Base-by-base conservation (phyloP, 1,139 yeast species). In the Magnusiomyces fungicola region DNA sequence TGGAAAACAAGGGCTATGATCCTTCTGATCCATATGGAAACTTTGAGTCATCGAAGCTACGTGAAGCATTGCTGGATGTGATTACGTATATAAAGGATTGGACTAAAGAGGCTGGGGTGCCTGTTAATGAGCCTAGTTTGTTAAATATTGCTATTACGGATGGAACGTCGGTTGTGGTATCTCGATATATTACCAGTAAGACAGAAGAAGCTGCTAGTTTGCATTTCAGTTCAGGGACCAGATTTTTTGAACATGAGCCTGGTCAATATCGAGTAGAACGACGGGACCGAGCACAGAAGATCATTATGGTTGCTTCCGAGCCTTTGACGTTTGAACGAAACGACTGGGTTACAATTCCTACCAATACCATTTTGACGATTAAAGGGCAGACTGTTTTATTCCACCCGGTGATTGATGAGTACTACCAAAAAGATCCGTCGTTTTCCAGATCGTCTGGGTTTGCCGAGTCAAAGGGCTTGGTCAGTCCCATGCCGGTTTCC, bases 311-410 rank as follows among this genome's bases (percentile, higher is more conserved):
- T 42, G 96, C 98, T 1, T 83, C 95, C 33, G 98, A 92, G 63
- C 98, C 98, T 0, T 73, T 92, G 52, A 92, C 98, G 0, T 92
- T 92, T 67, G 97, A 92, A 69, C 72, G 98, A 51, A 92, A 92
- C 38, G 98, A 92, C 68, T 92, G 98, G 98, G 85, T 92, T 52
- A 83, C 96, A 18, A 95, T 92, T 1, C 98, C 97, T 1, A 84
- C 97, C 2, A 92, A 92, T 65, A 84, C 97, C 1, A 70, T 83
- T 2, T 66, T 92, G n/a, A 85, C 96, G 0, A 82, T 92, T 53
- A 82, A 82, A 55, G 82, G 79, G 50, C 95, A 89, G 62, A 87
- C 95, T 1, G 95, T 92, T 7, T 71, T 92, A 48, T 71, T 92
- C 72, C 96, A 90, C 61, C 98, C 98, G 1, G 85, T 92, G 34